Base-by-base conservation (phyloP, 1,284 basidiomycete species). In the Porodaedalea pini region DNA sequence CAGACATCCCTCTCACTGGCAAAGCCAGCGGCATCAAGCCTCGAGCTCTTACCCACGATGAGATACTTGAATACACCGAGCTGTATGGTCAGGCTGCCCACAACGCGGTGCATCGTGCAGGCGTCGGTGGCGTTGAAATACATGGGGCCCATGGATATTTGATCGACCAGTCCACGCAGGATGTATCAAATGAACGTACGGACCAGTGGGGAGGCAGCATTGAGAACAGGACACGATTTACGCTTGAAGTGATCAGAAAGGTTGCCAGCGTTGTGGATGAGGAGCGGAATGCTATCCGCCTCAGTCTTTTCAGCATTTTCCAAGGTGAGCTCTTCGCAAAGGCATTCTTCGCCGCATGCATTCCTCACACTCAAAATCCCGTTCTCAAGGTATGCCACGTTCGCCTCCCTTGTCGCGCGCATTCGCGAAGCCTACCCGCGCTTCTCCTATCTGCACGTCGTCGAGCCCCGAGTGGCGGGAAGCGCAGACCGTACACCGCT, bases 231-330 rank as follows among this genome's bases (percentile, higher is more conserved):
- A n/a, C n/a, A n/a, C n/a, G n/a, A n/a, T n/a, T n/a, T n/a, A n/a
- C n/a, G n/a, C n/a, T n/a, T n/a, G n/a, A n/a, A n/a, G n/a, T 76
- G 27, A 62, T 77, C 43, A 72, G 75, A 25, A 62, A 54, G 7
- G 43, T 67, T 25, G 66, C 62, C 0, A 53, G 68, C 2, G 71
- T 68, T 13, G 61, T 79, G 4, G 78, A 77, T 0, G 63, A 65
- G 17, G 67, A 71, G 31, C 68, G 72, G 47, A 75, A 76, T 2
- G 80, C 71, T 1, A 74, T 87, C 58, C 73, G 83, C 10, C 58
- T 83, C 45, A 78, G 78, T 47, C 85, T 84, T 0, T 86, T 78
- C 75, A 70, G 70, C 56, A 59, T 58, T 0, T 74, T 66, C 60
- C 66, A 79, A 57, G 75, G 75, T 70, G 13, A 41, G 29, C 21